These are phyloP conservation scores for Stephanodiscus triporus DNA, from an alignment of 108 stramenopile species.

Conservation along the genomic window DNA sequence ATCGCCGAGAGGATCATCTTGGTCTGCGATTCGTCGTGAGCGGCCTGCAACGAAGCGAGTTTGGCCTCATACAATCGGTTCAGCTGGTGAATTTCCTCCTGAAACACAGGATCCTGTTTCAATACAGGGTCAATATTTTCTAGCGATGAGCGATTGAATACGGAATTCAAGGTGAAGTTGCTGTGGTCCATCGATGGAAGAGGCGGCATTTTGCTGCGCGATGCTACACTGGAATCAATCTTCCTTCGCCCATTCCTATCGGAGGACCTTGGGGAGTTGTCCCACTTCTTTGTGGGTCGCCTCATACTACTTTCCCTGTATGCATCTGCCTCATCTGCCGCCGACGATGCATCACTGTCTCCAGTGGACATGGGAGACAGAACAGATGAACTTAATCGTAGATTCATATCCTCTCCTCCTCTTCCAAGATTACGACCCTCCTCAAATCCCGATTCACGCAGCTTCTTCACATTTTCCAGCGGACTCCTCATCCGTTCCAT, in stretches of 20 bases:
- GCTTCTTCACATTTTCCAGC: slow-evolving; percentile 48
- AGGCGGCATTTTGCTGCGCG: background rate
- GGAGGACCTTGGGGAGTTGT: no score
- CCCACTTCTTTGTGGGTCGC: background rate
- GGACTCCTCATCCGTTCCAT: slow-evolving; percentile 71
- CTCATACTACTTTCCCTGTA: background rate
- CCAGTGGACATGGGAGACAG: slow-evolving; percentile 26
- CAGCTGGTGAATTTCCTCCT: slow-evolving; percentile 68
- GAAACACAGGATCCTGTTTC: slow-evolving; percentile 61
- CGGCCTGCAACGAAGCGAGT: slow-evolving; percentile 62
- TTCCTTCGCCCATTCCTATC: no score
- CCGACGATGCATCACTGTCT: slow-evolving; percentile 27
- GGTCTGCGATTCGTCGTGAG: slow-evolving; percentile 81
- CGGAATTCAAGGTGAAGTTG: slow-evolving; percentile 38
- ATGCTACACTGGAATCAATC: no score
- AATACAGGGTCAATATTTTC: slow-evolving; percentile 71
- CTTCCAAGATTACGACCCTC: background rate
- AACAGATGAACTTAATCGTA: background rate
- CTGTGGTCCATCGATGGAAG: slow-evolving; percentile 9
- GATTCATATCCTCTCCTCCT: slow-evolving; percentile 1
- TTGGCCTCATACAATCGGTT: slow-evolving; percentile 74
- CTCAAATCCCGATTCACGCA: slow-evolving; percentile 22
- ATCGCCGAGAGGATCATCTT: slow-evolving; percentile 82
- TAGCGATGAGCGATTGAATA: slow-evolving; percentile 28
- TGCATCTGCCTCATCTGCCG: slow-evolving; percentile 10